Evolutionary conservation across 179 eudicot species (phyloP), one percentile per base, ranked within the genome.

Genomic region (Monotropa hypopitys): DNA sequence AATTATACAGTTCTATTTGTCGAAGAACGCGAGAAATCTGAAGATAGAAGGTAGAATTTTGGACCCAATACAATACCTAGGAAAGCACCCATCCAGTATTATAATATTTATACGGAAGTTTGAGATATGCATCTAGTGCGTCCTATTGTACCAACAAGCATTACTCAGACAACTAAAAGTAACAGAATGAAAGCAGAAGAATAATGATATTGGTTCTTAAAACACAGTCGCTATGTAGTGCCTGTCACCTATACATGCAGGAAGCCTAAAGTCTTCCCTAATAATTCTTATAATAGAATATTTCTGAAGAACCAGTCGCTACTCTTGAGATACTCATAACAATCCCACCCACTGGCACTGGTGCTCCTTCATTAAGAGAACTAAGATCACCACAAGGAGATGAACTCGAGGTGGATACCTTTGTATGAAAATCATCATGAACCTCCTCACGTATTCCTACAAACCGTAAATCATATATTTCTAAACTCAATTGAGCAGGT

Each of bases 61-160:
- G 21, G 46, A 73, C 13, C 53, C 47, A 73, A 49, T 38, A 72
- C 50, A 71, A 56, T 76, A 94, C 99, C 96, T 96, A 98, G 62
- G 94, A 93, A 83, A 93, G 99, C 74, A 94, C 99, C 99, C 99
- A 93, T 51, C 92, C 89, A 38, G 99, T 96, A 68, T 90, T 87
- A 75, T 91, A 96, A 81, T 96, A 98, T 62, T 90, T 89, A 62
- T 84, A 84, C 2, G 98, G 94, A 76, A 96, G 98, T 78, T 89
- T 89, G 57, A 82, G 85, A 82, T 88, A 96, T 66, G 86, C 79
- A 78, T 88, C 86, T 86, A 96, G 83, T 54, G 98, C 99, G 56
- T 91, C 99, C 99, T 96, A 88, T 71, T 75, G 74, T 72, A 79
- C 67, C 76, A 83, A 49, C 12, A 69, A 70, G 43, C 51, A 62